Evolutionary conservation across 305 asterid species (phyloP).

Genomic region (Fraxinus velutina): DNA sequence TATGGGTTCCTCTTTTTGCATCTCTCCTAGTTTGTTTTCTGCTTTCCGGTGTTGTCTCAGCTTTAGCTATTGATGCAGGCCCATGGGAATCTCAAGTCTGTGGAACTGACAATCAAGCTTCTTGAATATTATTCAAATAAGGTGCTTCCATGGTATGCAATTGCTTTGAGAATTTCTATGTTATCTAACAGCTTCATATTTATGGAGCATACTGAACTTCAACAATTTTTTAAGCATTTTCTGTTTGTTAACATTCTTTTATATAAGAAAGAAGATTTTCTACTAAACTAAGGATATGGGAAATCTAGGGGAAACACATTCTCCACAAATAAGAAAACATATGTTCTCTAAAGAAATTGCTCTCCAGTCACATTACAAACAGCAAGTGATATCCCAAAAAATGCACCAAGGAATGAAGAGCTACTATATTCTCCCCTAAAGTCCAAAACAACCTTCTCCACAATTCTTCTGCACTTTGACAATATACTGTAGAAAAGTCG

Average conservation of each 20-base stretch:
- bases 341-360: neutral
- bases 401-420: neutral
- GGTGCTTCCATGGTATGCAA: slow-evolving; percentile 79
- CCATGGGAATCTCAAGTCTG: slow-evolving; percentile 45
- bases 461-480: neutral
- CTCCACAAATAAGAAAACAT: neutral
- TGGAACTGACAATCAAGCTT: slow-evolving; percentile 48
- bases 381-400: neutral
- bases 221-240: neutral
- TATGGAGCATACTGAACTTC: neutral
- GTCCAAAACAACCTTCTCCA: neutral
- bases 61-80: slow-evolving; percentile 47
- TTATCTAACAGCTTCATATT: neutral
- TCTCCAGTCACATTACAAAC: neutral
- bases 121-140: slow-evolving; percentile 65
- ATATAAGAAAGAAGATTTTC: neutral
- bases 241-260: neutral
- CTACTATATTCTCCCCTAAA: neutral
- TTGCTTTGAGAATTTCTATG: neutral
- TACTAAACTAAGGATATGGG: neutral
- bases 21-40: neutral
- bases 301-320: neutral
- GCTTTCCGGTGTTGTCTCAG: slow-evolving; percentile 19
- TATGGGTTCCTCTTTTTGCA: slow-evolving; percentile 2
- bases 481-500: neutral